These are phyloP conservation scores for Gossypium turneri DNA, from an alignment of 345 rosid genomes.

Conservation along the genomic window DNA sequence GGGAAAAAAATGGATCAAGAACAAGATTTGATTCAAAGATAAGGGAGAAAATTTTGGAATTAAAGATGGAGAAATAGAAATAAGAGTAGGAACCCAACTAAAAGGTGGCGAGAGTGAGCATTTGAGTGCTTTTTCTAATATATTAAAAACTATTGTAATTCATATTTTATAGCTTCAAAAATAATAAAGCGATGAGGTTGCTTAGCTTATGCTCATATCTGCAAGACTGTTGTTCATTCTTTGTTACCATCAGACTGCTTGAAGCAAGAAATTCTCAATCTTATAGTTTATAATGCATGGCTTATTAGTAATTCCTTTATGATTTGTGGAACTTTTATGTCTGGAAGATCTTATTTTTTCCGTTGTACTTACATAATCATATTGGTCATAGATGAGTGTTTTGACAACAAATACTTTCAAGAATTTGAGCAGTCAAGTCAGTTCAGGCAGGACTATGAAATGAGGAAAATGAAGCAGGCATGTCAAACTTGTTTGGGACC, in stretches of 20 bases:
- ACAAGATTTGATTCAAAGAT: neutral
- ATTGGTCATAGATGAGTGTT: conserved; percentile 52
- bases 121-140: neutral
- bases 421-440: conserved; percentile 67
- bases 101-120: neutral
- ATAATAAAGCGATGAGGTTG: neutral
- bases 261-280: neutral
- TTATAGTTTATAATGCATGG: neutral
- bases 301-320: neutral
- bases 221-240: neutral
- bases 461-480: conserved; percentile 87
- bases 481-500: conserved; percentile 18
- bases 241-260: neutral
- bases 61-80: conserved; percentile 4
- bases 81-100: neutral
- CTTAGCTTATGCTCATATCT: neutral
- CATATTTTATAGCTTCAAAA: neutral
- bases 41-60: neutral
- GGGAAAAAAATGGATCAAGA: neutral
- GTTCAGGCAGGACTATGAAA: conserved; percentile 90
- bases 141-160: neutral
- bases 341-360: neutral
- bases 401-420: conserved; percentile 87
- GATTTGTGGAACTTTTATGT: neutral
- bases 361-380: conserved; percentile 1